Evolutionary conservation across 2,329 filamentous ascomycete genomes (phyloP).

Genomic region (Xylariomycetidae sp.): DNA sequence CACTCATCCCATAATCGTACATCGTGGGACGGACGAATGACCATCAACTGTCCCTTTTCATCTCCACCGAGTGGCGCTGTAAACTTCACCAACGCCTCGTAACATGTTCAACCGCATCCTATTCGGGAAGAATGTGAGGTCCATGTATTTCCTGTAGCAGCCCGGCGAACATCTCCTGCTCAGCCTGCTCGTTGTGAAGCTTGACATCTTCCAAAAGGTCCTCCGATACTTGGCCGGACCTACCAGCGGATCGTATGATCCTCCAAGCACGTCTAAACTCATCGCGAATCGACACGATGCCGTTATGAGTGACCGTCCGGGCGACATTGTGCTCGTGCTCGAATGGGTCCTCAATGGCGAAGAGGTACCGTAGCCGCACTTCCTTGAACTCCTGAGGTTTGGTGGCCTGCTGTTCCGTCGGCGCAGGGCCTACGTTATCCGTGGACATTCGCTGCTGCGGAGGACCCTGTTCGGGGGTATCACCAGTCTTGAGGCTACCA

Average conservation of each 20-base stretch:
- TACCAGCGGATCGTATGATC: slow-evolving; percentile 54
- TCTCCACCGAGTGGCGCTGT: no score
- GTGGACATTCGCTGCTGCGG: no score
- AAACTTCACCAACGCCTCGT: no score
- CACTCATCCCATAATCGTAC: no score
- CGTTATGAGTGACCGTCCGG: slow-evolving; percentile 75
- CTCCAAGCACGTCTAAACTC: slow-evolving; percentile 78
- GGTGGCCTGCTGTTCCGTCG: slow-evolving; percentile 7
- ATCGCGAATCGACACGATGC: slow-evolving; percentile 74
- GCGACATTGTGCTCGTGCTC: slow-evolving; percentile 85
- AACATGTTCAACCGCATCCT: no score
- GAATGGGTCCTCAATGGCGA: slow-evolving; percentile 90
- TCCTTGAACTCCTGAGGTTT: slow-evolving; percentile 51
- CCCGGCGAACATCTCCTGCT: slow-evolving; percentile 29
- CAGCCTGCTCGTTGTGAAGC: slow-evolving; percentile 25
- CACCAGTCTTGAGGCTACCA: no score
- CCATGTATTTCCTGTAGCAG: slow-evolving; percentile 38
- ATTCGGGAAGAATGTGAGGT: not conserved
- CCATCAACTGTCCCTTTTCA: no score
- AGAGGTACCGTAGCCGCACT: slow-evolving; percentile 72
- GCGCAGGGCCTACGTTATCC: no score
- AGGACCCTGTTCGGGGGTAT: no score
- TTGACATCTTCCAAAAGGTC: slow-evolving; percentile 49
- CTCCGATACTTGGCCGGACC: slow-evolving; percentile 28
- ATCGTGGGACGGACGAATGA: no score